These are phyloP conservation scores for Poa pratensis DNA, from an alignment of 176 grass and related monocot genomes.

Conservation along the genomic window DNA sequence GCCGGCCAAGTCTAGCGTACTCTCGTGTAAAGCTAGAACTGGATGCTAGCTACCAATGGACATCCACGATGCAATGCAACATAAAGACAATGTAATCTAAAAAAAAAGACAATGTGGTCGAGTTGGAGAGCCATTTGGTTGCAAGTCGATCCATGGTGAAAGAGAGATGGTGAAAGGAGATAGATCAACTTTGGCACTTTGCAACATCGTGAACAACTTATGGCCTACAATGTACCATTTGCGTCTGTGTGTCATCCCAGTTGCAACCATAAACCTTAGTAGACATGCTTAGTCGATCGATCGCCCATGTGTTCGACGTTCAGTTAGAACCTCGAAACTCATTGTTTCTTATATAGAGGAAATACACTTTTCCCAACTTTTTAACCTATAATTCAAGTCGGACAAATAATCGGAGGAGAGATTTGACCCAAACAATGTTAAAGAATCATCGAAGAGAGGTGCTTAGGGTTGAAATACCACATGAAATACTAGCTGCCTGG, in stretches of 20 bases:
- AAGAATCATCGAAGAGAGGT: background rate
- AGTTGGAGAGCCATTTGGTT: background rate
- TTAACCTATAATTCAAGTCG: background rate
- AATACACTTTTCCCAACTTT: background rate
- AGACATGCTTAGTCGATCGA: no score
- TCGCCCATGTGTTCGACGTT: no score
- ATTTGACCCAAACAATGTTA: background rate
- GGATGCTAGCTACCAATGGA: background rate
- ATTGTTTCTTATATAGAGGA: no score
- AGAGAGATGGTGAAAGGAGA: background rate
- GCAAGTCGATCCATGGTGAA: background rate
- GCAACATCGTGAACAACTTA: background rate
- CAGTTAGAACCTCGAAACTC: no score
- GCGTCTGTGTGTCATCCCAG: background rate
- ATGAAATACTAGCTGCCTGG: no score
- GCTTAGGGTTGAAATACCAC: background rate
- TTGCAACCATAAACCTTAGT: background rate
- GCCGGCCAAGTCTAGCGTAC: slow-evolving; percentile 2
- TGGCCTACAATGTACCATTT: no score
- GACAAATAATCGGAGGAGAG: background rate
- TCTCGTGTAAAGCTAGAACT: background rate
- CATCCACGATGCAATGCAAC: no score
- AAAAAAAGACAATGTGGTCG: background rate
- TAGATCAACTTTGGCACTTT: background rate
- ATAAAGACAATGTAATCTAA: no score